Percentiles rank a stretch among this genome's conserved stretches.
phyloP scores from a whole-genome alignment of 441 rosid species.

The Croton laevigatus region DNA sequence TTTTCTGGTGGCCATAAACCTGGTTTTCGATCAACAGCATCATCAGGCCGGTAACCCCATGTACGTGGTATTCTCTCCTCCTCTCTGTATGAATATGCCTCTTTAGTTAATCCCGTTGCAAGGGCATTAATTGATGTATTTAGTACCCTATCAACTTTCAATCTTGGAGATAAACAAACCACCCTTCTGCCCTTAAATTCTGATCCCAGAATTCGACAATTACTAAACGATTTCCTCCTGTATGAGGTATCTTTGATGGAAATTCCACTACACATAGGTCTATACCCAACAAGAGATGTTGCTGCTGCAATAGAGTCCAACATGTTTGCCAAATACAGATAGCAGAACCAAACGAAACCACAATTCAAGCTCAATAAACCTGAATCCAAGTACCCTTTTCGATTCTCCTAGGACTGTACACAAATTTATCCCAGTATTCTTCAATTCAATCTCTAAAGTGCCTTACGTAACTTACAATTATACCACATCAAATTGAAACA shows the following conservation, averaged over 20 bases:
- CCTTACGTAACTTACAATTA: constrained; percentile 17
- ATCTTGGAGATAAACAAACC: constrained; percentile 23
- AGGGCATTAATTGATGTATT: constrained; percentile 50
- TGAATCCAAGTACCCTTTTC: constrained; percentile 8
- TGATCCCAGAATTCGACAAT: constrained; percentile 32
- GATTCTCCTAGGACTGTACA: constrained; percentile 19
- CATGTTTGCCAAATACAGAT: constrained; percentile 43
- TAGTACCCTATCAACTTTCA: constrained; percentile 29
- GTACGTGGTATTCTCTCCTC: constrained; percentile 44
- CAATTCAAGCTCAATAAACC: constrained; percentile 11
- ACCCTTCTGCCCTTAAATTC: constrained; percentile 37
- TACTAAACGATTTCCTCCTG: constrained; percentile 31
- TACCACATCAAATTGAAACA: constrained; percentile 19
- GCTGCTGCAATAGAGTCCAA: constrained; percentile 66
- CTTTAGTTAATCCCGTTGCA: constrained; percentile 71
- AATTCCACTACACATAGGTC: constrained; percentile 40
- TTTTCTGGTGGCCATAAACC: constrained; percentile 84
- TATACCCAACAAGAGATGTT: constrained; percentile 53
- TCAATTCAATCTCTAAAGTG: constrained; percentile 10
- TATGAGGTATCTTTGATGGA: constrained; percentile 33
- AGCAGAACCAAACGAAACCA: constrained; percentile 19
- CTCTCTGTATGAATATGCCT: constrained; percentile 57
- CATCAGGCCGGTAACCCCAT: constrained; percentile 45
- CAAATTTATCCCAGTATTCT: constrained; percentile 6
- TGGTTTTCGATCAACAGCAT: constrained; percentile 47